These are phyloP conservation scores for Boletus rufocinnamomeus DNA, from an alignment of 768 basidiomycete species.

Conservation along the genomic window DNA sequence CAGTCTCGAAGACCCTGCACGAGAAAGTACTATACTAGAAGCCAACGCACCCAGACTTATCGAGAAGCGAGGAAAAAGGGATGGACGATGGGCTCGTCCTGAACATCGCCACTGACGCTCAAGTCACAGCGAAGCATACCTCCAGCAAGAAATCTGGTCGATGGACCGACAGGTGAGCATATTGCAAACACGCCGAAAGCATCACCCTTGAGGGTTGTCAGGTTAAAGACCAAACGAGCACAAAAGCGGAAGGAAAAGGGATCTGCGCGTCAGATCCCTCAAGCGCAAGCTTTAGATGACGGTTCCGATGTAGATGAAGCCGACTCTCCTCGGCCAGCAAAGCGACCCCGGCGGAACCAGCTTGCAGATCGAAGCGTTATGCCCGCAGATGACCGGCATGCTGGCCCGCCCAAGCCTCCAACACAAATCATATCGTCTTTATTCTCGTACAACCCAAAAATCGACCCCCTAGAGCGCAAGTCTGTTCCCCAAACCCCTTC, in stretches of 20 bases:
- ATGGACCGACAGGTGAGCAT: conserved; percentile 74
- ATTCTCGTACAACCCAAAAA: conserved; percentile 80
- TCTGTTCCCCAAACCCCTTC: conserved; percentile 29
- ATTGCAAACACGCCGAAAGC: background rate
- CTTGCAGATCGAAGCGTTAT: conserved; percentile 20
- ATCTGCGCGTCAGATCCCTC: conserved; percentile 24
- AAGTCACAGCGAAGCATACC: conserved; percentile 30
- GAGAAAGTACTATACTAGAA: background rate
- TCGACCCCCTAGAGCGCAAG: conserved; percentile 44
- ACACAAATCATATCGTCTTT: conserved; percentile 84
- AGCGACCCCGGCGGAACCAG: conserved; percentile 44
- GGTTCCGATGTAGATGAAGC: conserved; percentile 21
- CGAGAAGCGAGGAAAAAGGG: background rate
- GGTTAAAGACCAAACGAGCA: conserved; percentile 74
- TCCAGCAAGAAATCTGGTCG: conserved; percentile 57
- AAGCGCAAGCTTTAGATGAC: conserved; percentile 18
- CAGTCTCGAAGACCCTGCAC: background rate
- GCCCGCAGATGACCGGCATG: conserved; percentile 16
- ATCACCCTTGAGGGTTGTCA: conserved; percentile 31
- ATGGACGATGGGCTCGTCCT: conserved; percentile 80
- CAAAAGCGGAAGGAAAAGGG: conserved; percentile 57
- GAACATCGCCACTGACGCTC: conserved; percentile 57
- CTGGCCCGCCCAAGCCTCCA: conserved; percentile 32
- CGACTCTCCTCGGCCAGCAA: conserved; percentile 41
- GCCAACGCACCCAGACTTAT: background rate